Percentiles rank a stretch among this genome's conserved stretches.
Evolutionary conservation across 163 green algal species (phyloP).

Genomic region (Scenedesmus sp.): DNA sequence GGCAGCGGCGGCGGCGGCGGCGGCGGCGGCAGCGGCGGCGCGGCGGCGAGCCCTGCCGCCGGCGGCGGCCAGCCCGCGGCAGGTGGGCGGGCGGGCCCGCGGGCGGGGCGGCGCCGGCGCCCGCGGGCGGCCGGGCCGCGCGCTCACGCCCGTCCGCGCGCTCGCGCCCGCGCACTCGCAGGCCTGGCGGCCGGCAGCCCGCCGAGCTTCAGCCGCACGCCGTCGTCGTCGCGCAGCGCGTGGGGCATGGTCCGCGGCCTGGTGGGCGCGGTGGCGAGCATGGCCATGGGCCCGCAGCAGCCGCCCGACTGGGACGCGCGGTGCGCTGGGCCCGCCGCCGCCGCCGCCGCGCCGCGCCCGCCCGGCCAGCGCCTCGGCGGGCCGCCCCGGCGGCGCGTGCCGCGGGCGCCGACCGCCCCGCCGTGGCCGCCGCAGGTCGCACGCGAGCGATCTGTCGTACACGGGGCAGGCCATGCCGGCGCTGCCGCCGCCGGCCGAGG

Average conservation of each 20-base stretch:
- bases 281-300: constrained; percentile 16
- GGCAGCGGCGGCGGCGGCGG: background rate
- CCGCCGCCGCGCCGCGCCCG: background rate
- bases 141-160: too few relatives aligned
- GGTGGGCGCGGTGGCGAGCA: background rate
- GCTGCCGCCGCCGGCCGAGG: background rate
- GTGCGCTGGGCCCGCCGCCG: background rate
- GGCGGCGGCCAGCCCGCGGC: too few relatives aligned
- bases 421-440: too few relatives aligned
- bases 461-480: background rate
- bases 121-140: too few relatives aligned
- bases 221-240: background rate
- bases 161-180: too few relatives aligned
- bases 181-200: background rate
- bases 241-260: constrained; percentile 9
- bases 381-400: too few relatives aligned
- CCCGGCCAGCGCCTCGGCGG: background rate
- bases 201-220: background rate
- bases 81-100: too few relatives aligned
- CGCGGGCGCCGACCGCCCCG: too few relatives aligned
- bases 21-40: too few relatives aligned
- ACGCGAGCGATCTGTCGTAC: constrained; percentile 30
- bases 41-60: too few relatives aligned
- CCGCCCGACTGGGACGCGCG: constrained; percentile 11
- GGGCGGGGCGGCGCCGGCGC: too few relatives aligned